Conservation (phyloP, 768 basidiomycete genomes). For the Lentinula raphanica region DNA sequence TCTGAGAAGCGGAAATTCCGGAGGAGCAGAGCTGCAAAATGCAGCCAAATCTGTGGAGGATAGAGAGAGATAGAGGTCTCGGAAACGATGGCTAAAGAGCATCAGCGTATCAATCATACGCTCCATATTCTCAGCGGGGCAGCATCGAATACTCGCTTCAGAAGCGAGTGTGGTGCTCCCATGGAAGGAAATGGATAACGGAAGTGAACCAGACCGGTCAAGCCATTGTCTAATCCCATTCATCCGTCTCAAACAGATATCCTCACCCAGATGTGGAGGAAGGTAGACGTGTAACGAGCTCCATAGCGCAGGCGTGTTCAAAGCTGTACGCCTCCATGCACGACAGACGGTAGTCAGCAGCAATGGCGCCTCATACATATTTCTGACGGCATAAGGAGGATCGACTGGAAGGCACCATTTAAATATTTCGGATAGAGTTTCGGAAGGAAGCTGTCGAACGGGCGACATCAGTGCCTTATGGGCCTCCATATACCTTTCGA, state of each 20-base stretch:
- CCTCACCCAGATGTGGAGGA: not conserved
- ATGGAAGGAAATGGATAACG: not conserved
- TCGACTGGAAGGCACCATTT: slow-evolving; percentile 19
- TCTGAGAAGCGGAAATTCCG: not conserved
- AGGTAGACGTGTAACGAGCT: slow-evolving; percentile 14
- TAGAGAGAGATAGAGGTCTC: not conserved
- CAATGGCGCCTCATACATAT: slow-evolving; percentile 16
- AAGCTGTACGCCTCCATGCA: slow-evolving; percentile 20
- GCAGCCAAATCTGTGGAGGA: not conserved
- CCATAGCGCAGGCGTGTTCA: slow-evolving; percentile 24
- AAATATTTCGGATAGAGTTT: slow-evolving; percentile 24
- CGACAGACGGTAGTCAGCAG: slow-evolving; percentile 21
- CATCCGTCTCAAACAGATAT: not conserved
- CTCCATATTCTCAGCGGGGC: not conserved
- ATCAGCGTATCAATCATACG: not conserved
- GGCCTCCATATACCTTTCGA: slow-evolving; percentile 9
- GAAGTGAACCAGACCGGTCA: not conserved
- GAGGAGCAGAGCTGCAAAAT: not conserved
- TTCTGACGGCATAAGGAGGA: slow-evolving; percentile 13
- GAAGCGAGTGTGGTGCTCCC: not conserved
- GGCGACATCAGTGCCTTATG: slow-evolving; percentile 22
- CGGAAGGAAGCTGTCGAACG: slow-evolving; percentile 18
- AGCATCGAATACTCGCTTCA: not conserved
- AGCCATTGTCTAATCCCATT: not conserved
- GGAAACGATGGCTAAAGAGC: not conserved